A percentile compares a stretch with the other conserved stretches of the same genome.
Evolutionary conservation across 139 green algal species (phyloP).

Genomic region (Chlorella vulgaris): DNA sequence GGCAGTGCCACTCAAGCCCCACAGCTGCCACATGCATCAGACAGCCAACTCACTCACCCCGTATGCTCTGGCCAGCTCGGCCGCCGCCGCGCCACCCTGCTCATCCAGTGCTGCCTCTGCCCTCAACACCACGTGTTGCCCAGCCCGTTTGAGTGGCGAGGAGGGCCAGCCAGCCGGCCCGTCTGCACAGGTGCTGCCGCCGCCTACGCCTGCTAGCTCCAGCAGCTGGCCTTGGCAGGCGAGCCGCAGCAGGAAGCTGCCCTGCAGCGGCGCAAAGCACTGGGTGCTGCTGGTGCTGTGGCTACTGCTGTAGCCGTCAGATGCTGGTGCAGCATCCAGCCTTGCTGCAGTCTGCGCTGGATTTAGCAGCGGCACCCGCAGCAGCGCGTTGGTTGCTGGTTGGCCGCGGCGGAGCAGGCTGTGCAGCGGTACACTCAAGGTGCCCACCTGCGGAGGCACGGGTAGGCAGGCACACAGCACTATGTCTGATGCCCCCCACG

Average conservation of each 20-base stretch:
- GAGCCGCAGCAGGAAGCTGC: slow-evolving; percentile 18
- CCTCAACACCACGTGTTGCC: not conserved
- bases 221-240: not conserved
- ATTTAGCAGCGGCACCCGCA: not conserved
- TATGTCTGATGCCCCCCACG: too few species aligned
- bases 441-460: slow-evolving; percentile 23
- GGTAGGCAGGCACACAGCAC: not conserved
- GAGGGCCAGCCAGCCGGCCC: too few species aligned
- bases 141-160: not conserved
- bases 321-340: not conserved
- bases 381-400: not conserved
- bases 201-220: too few species aligned
- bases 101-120: not conserved
- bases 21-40: not conserved
- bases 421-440: not conserved
- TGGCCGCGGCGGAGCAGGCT: slow-evolving; percentile 11
- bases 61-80: not conserved
- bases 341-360: not conserved
- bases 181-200: too few species aligned
- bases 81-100: not conserved
- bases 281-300: too few species aligned
- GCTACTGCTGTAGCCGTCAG: too few species aligned
- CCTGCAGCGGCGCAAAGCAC: not conserved
- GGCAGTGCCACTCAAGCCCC: not conserved
- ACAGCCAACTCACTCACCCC: not conserved